Evolutionary conservation across 2,329 filamentous ascomycete genomes (phyloP).

Genomic region (Stagonosporopsis tanaceti): DNA sequence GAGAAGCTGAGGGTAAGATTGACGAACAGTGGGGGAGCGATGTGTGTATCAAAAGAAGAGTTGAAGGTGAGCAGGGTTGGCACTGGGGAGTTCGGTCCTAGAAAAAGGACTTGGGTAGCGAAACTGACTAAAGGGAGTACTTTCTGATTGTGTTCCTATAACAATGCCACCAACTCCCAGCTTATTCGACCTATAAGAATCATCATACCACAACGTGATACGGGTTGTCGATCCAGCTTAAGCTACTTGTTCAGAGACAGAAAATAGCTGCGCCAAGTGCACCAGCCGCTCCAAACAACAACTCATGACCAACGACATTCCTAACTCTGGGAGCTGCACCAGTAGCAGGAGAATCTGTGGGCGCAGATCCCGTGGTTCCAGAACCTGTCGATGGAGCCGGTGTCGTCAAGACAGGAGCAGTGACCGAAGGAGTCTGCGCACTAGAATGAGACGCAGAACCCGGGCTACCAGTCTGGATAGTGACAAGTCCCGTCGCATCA

Average conservation of each 20-base stretch:
- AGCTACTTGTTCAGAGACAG: background rate
- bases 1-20: slow-evolving; percentile 31
- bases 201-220: background rate
- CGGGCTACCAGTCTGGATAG: slow-evolving; percentile 2
- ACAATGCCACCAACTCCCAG: too few relatives aligned
- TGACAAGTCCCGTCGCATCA: slow-evolving; percentile 12
- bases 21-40: slow-evolving; percentile 29
- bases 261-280: slow-evolving; percentile 17
- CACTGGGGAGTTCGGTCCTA: slow-evolving; percentile 8
- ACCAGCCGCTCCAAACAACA: slow-evolving; percentile 21
- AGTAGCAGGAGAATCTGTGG: background rate
- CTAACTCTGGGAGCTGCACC: slow-evolving; percentile 7
- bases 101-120: slow-evolving; percentile 29
- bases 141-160: slow-evolving; percentile 22
- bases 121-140: slow-evolving; percentile 39
- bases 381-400: background rate
- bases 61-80: slow-evolving; percentile 32
- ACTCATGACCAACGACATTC: slow-evolving; percentile 5
- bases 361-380: background rate
- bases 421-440: background rate
- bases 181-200: too few relatives aligned
- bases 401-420: background rate
- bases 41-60: slow-evolving; percentile 37
- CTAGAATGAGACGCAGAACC: background rate
- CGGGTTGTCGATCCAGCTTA: background rate